Base-by-base conservation (phyloP, 2,329 filamentous ascomycete species). In the Ambrosiella cleistominuta region DNA sequence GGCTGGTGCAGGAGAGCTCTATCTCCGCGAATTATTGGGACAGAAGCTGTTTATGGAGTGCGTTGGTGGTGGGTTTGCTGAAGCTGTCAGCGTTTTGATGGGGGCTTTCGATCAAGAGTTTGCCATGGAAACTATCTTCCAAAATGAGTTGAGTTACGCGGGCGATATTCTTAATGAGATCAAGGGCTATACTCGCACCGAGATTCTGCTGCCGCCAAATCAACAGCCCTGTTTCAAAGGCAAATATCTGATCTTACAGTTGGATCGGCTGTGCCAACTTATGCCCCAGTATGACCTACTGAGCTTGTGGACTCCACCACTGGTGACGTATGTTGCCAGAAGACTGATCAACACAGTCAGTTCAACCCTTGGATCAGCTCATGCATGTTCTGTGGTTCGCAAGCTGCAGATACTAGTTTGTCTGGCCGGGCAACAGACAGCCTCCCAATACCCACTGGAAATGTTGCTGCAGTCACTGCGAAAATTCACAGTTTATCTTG, bases 171-270 rank as follows among this genome's bases (percentile, higher is more conserved):
- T 95, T 70, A 71, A 73, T 13, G 75, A 80, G 36, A 95, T 98
- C 66, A 83, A 81, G 62, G 69, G 68, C 2, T 81, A 83, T 62
- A 80, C 85, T 37, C 74, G 82, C 62, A 89, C 89, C 0, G 71
- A 74, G 1, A 76, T 79, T 36, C 70, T 72, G 11, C 72, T 96
- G 7, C 85, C 88, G 2, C 74, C 83, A 9, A 87, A 85, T 58
- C 89, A 95, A 63, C 90, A 97, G 65, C 93, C 93, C 2, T 83
- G 81, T 57, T 97, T 96, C 70, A 84, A 79, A 63, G 83, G 84
- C 36, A 88, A 83, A 63, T 86, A 85, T 64, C 74, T 98, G 2
- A 73, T 84, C 9, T 79, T 84, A 61, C 82, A 93, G 65, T 75
- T 97, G 19, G 76, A 85, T 12, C 81, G 88, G 59, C 71, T 97